Percentiles rank a stretch among this genome's conserved stretches.
Evolutionary conservation across 2,329 filamentous ascomycete species (phyloP).

Genomic region (Claviceps capensis): DNA sequence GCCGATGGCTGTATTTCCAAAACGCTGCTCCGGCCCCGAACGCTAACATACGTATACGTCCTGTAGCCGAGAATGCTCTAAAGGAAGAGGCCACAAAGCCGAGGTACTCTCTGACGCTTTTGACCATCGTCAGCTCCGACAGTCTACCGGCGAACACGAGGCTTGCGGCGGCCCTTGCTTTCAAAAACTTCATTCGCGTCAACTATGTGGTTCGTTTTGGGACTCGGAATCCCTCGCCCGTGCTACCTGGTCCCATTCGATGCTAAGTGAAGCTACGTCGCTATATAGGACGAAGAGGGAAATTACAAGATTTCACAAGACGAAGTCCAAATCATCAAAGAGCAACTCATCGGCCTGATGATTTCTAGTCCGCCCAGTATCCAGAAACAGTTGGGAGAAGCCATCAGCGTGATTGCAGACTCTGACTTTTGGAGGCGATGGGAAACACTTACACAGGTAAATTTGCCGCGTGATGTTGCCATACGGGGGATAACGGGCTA

Average conservation of each 20-base stretch:
- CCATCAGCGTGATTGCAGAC: slow-evolving; percentile 93
- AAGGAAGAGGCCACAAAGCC: slow-evolving; percentile 69
- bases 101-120: slow-evolving; percentile 74
- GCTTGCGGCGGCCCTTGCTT: slow-evolving; percentile 78
- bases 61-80: slow-evolving; percentile 66
- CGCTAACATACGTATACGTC: slow-evolving; percentile 22
- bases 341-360: slow-evolving; percentile 92
- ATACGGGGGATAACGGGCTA: slow-evolving; percentile 2
- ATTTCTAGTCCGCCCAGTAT: slow-evolving; percentile 77
- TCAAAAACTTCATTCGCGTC: slow-evolving; percentile 95
- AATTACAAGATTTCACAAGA: slow-evolving; percentile 73
- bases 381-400: slow-evolving; percentile 88
- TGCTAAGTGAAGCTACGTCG: slow-evolving; percentile 10
- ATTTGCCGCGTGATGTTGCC: background rate
- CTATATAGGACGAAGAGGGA: slow-evolving; percentile 69
- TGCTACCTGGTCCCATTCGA: slow-evolving; percentile 3
- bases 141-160: slow-evolving; percentile 63
- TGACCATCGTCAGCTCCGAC: slow-evolving; percentile 77
- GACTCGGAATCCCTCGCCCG: background rate
- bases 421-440: slow-evolving; percentile 94
- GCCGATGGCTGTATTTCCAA: background rate
- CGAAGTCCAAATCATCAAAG: slow-evolving; percentile 85
- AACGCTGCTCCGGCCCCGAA: slow-evolving; percentile 14
- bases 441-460: slow-evolving; percentile 82
- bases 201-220: slow-evolving; percentile 63